Evolutionary conservation across 1,284 basidiomycete species (phyloP), one percentile per base, ranked within the genome.

Genomic region (Cutaneotrichosporon sp.): DNA sequence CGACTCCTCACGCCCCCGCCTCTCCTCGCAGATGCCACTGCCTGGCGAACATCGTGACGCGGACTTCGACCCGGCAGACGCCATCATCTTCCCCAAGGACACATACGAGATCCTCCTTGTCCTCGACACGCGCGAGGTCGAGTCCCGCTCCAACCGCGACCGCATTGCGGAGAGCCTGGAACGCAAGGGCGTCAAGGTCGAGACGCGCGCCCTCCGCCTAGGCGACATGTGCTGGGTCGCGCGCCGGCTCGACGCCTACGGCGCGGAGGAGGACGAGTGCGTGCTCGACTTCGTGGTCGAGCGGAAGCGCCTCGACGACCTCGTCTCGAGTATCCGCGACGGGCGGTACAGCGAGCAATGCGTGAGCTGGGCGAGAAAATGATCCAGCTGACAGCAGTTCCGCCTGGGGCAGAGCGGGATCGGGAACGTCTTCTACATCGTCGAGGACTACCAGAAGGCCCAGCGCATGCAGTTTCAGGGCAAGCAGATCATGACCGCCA

Each of bases 211-310:
- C 2, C 69, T 86, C 36, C 76, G 81, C 31, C 68, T 86, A 8
- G 84, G 84, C 5, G 85, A 86, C 72, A 82, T 83, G 61, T 73
- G 83, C 27, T 86, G 85, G 85, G 74, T 86, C 16, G 84, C 84
- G 1, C 74, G 78, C 27, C 60, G 79, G 29, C 71, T 67, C 18
- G 77, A 79, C 43, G 69, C 67, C 9, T 60, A 71, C 7, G 72
- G 74, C 2, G 73, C 70, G 4, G 74, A 75, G 46, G 77, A 77
- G 42, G 74, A 78, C 46, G 83, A 85, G 58, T 82, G 82, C 62
- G 83, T 84, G 18, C 72, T 86, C 42, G 84, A 86, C 65, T 83
- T 81, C 58, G 82, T 85, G 11, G 79, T 84, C 4, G 85, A 86
- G 74, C 72, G 84, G 54, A 86, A 86, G 67, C 66, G 84, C 20